Base-by-base conservation (phyloP, 2,329 filamentous ascomycete genomes). In the Microdochium nivale region DNA sequence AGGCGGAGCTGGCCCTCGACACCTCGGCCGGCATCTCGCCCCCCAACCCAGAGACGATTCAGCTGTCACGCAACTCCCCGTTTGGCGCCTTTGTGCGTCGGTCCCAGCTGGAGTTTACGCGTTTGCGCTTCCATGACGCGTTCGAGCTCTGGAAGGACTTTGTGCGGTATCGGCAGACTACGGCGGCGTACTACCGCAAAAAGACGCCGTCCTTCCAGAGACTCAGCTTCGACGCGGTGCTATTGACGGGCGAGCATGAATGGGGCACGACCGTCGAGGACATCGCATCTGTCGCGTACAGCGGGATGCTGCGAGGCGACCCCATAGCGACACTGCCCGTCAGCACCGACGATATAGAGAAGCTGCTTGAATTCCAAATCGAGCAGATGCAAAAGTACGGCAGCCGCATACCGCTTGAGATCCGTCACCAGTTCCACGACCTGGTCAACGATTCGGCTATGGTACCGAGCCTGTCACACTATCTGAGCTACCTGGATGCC, bases 401-500 rank as follows among this genome's bases (percentile, higher is more conserved):
- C 10, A 86, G 80, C 53, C 80, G 92, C 59, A 81, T 96, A 40
- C 87, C 92, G 0, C 71, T 83, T 16, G 82, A 84, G 50, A 83
- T 96, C 67, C 84, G 82, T 52, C 70, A 76, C n/a, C 81, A 86
- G 55, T 83, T 96, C 50, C 78, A 81, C 33, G 75, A 77, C 48
- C 79, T 95, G 59, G 69, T 94, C 13, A 76, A 79, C 25, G 83
- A 86, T 16, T 84, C 83, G 50, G 78, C 79, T 49, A 72, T 83
- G n/a, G 72, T 86, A 23, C 87, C 90, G 5, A 88, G 84, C 51
- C 72, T 91, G 53, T 81, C 81, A 14, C 86, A 94, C 65, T 90
- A 95, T 60, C 76, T 94, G 9, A 83, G 86, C 59, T 97, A 95
- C 63, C 83, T 96, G 14, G 91, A 99, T 66, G 83, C 90, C 1